Evolutionary conservation across 1,284 basidiomycete species (phyloP), one percentile per base, ranked within the genome.

Genomic region (Xerocomus amazonicus): DNA sequence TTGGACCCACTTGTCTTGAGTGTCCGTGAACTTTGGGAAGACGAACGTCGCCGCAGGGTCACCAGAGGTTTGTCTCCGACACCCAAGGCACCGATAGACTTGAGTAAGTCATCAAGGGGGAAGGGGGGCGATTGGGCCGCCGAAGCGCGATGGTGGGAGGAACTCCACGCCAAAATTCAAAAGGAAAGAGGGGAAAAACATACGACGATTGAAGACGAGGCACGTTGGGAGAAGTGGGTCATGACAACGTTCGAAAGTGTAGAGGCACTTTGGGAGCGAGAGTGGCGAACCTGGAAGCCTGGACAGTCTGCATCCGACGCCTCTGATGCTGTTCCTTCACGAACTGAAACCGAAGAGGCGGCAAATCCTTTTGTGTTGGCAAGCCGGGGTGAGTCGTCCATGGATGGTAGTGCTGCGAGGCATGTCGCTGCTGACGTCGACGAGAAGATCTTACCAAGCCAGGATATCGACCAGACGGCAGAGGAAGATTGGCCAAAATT

Each of bases 11-110:
- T 97, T 23, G 90, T 99, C 0, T 78, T 86, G 27, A 87, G 91
- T 58, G 86, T 98, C 46, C 84, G 87, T 47, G 95, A 97, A 66
- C 75, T 99, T 1, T 99, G 96, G 96, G 90, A 95, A 48, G 93
- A 97, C 58, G 96, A 98, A 66, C 82, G 87, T 9, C 74, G 76
- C 9, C 80, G 93, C 4, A 76, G 95, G 14, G 63, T 69, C 13
- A 77, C 74, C 7, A 77, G 76, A 27, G 92, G 92, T 0, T 72
- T 90, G 19, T 59, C 78, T 50, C 84, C 88, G 4, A 79, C 84
- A 12, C 87, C 87, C 14, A 75, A 77, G 39, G 69, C 87, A 17
- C 87, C 88, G 4, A 68, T 80, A 33, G 84, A 90, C 65, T 74
- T 74, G 41, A 84, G 79, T 59, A 78, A 77, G 50, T 74, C 74